Base-by-base conservation (phyloP, 2,329 filamentous ascomycete genomes). In the Cladophialophora immunda region DNA sequence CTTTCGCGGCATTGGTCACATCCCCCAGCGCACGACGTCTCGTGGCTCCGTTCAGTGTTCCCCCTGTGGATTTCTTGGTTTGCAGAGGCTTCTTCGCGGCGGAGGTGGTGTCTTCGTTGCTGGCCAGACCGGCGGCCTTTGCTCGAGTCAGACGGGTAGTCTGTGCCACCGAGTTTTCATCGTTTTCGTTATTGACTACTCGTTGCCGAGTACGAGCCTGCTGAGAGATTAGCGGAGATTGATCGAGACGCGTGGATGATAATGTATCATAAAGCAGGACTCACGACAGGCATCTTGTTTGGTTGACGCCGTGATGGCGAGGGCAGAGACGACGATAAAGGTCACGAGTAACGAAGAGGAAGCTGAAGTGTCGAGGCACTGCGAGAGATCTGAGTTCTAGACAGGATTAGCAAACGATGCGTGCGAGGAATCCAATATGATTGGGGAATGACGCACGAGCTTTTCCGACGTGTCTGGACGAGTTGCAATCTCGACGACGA, bases 1-100 rank as follows among this genome's bases (percentile, higher is more conserved):
- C 72, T 70, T 97, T 98, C 74, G 89, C 89, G 70, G 97, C 91
- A 82, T 99, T 99, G 87, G 93, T 98, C 73, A 97, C 91, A 83
- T 99, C 95, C 66, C 92, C 93, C 41, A 99, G 86, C 74, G 91
- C 87, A 76, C 95, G 92, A 83, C 92, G 95, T 76, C 91, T 87
- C 68, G 84, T 84, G 56, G 84, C 79, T 74, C 84, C 80, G 69
- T 77, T 80, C 68, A 80, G 78, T 57, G 84, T 79, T 72, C 81
- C 84, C 57, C 82, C 78, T 30, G 84, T 80, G 17, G 88, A 81
- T 79, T 90, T 92, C 82, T 93, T 94, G 58, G 88, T 84, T 79
- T 91, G 90, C 59, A 92, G 80, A 30, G 88, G 83, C 75, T 90
- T 90, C 76, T 84, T 88, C 27, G 83, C 80, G 62, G 82, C 80